Base-by-base conservation (phyloP, 257 asterid species). In the Mitragyna speciosa region DNA sequence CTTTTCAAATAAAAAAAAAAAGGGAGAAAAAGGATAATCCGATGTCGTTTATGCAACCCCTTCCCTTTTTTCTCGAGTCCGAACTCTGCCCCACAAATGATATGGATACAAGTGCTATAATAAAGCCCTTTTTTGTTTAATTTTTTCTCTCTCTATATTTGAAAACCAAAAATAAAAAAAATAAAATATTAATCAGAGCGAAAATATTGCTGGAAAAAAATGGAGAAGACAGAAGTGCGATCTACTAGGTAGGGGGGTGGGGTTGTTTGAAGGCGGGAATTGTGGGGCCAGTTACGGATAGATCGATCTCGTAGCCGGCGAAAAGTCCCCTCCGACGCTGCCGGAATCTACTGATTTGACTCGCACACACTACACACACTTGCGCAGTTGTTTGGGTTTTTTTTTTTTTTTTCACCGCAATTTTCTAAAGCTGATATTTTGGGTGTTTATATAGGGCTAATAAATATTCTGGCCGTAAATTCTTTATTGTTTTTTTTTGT, bases 221-320 rank as follows among this genome's bases (percentile, higher is more conserved):
- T 45, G 80, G 69, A 69, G 77, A 73, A 48, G 78, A 39, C 12
- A 78, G 69, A 73, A 15, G 14, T 6, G 51, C n/a, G 52, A 9
- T 12, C 12, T 1, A 15, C 15, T 9, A 15, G 52, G 52, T 26
- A 41, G 14, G 31, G 7, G 22, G 17, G 30, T 12, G 61, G 58
- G 30, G 36, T 56, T 73, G 83, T 56, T 75, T 80, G 79, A 83
- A 73, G 86, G 90, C 89, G 87, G 72, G 79, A 85, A 88, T 70
- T 51, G 88, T 85, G 84, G 91, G 89, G 76, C 84, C 88, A 78
- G 67, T 26, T 36, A 56, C 63, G 82, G 92, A 90, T 86, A 89
- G 92, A 89, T 86, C 91, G 92, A 89, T 78, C 90, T 78, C 75
- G 71, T 80, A 63, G 86, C 90, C 97, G 91, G 90, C 89, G 91